Percentiles rank a stretch among this genome's conserved stretches.
These are phyloP conservation scores for Neoscytalidium dimidiatum DNA, from an alignment of 2,329 filamentous ascomycete genomes.

Conservation along the genomic window DNA sequence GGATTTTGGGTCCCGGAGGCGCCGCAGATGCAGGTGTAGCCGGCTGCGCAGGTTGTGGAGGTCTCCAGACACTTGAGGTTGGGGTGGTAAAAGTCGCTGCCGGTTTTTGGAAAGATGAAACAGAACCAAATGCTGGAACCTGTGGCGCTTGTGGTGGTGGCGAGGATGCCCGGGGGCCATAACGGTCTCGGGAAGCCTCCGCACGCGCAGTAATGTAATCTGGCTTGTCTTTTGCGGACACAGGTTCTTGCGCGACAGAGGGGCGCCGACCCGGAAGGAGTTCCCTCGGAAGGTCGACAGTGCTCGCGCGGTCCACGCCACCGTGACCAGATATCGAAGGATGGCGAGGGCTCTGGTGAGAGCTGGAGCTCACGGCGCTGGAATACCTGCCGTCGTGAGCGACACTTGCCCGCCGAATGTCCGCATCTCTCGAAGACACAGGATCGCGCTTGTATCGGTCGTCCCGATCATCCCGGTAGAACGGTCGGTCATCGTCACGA, in stretches of 20 bases:
- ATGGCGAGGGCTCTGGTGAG: slow-evolving; percentile 17
- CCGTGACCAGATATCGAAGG: slow-evolving; percentile 15
- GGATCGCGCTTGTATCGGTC: slow-evolving; percentile 43
- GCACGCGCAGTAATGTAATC: slow-evolving; percentile 48
- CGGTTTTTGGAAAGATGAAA: slow-evolving; percentile 23
- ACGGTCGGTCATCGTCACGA: slow-evolving; percentile 42
- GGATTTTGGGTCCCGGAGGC: slow-evolving; percentile 30
- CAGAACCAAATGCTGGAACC: slow-evolving; percentile 58
- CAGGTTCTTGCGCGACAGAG: slow-evolving; percentile 37
- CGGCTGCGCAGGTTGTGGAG: slow-evolving; percentile 38
- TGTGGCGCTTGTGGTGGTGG: slow-evolving; percentile 56
- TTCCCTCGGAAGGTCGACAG: slow-evolving; percentile 6
- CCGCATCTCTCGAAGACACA: slow-evolving; percentile 20
- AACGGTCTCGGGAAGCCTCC: slow-evolving; percentile 49
- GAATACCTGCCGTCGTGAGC: slow-evolving; percentile 15
- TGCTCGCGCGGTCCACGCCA: slow-evolving; percentile 3
- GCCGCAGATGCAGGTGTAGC: slow-evolving; percentile 32
- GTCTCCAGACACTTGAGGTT: slow-evolving; percentile 45
- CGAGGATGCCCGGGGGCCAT: slow-evolving; percentile 49
- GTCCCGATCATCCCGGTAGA: slow-evolving; percentile 40
- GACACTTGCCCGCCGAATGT: slow-evolving; percentile 20
- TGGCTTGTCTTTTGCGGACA: slow-evolving; percentile 39
- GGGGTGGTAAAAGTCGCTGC: slow-evolving; percentile 18
- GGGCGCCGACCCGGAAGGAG: slow-evolving; percentile 32
- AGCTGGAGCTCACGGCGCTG: neutral